Evolutionary conservation across 495 filamentous ascomycete genomes (phyloP).

Genomic region (Polyplosphaeria fusca): DNA sequence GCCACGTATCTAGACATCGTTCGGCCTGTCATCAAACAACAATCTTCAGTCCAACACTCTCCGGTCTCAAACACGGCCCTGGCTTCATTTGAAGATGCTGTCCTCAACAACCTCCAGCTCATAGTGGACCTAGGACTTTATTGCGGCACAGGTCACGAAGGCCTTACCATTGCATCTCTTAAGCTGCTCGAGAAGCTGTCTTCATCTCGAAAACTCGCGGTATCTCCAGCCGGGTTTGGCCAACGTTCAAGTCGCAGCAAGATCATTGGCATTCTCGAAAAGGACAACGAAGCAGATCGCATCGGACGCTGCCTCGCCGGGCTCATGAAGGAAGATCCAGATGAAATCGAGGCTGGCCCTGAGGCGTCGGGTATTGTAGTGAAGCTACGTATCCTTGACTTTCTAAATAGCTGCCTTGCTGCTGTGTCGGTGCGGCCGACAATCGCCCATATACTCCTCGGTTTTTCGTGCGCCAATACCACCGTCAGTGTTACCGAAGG

Average conservation of each 20-base stretch:
- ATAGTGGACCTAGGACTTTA: constrained; percentile 78
- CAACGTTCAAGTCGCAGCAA: constrained; percentile 62
- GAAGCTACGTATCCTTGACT: constrained; percentile 74
- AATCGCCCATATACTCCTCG: constrained; percentile 85
- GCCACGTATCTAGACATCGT: constrained; percentile 87
- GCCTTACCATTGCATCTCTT: constrained; percentile 72
- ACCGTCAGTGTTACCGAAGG: constrained; percentile 60
- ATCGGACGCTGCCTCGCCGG: constrained; percentile 64
- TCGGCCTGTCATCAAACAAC: constrained; percentile 63
- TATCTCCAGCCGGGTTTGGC: constrained; percentile 33
- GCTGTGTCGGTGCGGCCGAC: constrained; percentile 69
- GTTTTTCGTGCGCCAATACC: constrained; percentile 70
- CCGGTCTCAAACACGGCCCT: constrained; percentile 67
- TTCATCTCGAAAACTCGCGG: constrained; percentile 68
- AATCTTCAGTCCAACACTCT: constrained; percentile 42
- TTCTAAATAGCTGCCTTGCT: constrained; percentile 73
- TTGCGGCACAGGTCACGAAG: constrained; percentile 72
- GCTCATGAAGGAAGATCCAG: constrained; percentile 58
- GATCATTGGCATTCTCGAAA: constrained; percentile 73
- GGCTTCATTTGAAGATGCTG: constrained; percentile 84
- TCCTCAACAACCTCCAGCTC: constrained; percentile 72
- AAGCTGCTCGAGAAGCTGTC: constrained; percentile 79
- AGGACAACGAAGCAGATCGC: constrained; percentile 63
- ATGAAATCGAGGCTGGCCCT: constrained; percentile 62
- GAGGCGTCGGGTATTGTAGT: constrained; percentile 66